phyloP scores from a whole-genome alignment of 225 moss, liverwort and hornwort genomes.

The Marchantia polymorpha region DNA sequence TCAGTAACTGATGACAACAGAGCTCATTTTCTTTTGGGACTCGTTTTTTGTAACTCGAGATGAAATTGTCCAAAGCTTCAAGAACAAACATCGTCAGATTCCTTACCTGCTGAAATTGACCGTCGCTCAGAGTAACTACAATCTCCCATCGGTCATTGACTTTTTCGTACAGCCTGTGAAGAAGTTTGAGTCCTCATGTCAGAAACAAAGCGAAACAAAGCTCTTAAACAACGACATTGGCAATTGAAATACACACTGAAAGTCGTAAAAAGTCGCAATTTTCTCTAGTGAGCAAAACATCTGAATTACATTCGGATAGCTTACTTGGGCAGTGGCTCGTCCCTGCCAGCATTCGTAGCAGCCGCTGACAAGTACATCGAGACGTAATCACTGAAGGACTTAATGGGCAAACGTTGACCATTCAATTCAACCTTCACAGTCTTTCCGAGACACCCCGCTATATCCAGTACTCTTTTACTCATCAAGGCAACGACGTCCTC shows the following conservation, averaged over 20 bases:
- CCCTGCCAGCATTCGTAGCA: constrained; percentile 48
- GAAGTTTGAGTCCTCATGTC: not conserved
- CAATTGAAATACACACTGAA: not conserved
- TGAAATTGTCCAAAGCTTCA: not conserved
- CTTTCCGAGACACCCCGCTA: constrained; percentile 93
- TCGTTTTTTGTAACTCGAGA: not conserved
- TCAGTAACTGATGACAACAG: not conserved
- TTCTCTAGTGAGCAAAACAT: not conserved
- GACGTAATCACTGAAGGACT: constrained; percentile 84
- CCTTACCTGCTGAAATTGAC: constrained; percentile 90
- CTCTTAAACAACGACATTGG: not conserved
- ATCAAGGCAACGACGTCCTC: constrained; percentile 83
- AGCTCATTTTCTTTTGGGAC: too few relatives aligned
- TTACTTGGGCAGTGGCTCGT: constrained; percentile 81
- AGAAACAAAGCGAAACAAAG: not conserved
- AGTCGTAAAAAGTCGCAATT: not conserved
- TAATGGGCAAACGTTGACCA: constrained; percentile 67
- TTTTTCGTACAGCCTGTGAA: constrained; percentile 76
- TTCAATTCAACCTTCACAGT: constrained; percentile 94
- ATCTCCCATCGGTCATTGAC: constrained; percentile 96
- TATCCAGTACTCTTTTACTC: constrained; percentile 91
- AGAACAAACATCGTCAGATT: not conserved
- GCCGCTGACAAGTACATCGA: constrained; percentile 69
- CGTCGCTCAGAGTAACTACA: constrained; percentile 84
- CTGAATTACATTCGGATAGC: not conserved